phyloP scores from a whole-genome alignment of 1,139 yeast species.

The Diutina mesorugosa region DNA sequence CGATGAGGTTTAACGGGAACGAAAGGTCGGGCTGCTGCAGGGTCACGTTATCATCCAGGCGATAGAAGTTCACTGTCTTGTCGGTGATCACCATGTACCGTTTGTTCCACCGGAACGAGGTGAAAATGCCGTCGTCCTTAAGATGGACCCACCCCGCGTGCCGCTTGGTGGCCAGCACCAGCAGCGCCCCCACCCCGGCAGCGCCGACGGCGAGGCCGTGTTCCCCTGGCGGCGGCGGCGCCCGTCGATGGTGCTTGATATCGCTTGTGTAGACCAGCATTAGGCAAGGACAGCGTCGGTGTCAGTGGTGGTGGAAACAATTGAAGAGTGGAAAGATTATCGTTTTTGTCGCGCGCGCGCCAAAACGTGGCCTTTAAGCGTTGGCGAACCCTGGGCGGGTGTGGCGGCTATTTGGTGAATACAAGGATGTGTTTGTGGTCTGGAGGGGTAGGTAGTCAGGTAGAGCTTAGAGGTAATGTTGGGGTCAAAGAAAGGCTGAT shows the following conservation, averaged over 20 bases:
- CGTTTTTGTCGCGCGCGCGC: background rate
- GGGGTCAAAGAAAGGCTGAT: background rate
- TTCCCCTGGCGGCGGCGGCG: conserved; percentile 30
- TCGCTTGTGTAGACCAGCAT: conserved; percentile 25
- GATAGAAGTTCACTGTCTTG: conserved; percentile 56
- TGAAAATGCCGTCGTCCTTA: conserved; percentile 75
- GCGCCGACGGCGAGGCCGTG: conserved; percentile 5
- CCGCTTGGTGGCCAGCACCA: conserved; percentile 10
- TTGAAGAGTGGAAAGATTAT: background rate
- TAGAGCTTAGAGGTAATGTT: background rate
- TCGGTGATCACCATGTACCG: conserved; percentile 71
- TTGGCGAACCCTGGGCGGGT: background rate
- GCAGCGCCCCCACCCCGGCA: conserved; percentile 14
- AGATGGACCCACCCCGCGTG: conserved; percentile 78
- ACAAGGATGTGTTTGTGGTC: too few relatives aligned
- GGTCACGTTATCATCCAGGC: conserved; percentile 5
- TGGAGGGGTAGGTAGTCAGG: background rate
- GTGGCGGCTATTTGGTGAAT: background rate
- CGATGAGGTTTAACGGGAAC: conserved; percentile 27
- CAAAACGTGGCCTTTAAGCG: background rate
- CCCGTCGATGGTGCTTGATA: conserved; percentile 30
- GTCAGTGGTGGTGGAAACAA: background rate
- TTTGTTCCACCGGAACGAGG: conserved; percentile 86
- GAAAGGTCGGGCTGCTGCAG: conserved; percentile 23
- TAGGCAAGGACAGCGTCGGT: background rate